Base-by-base conservation (phyloP, 305 asterid genomes). In the Plantago lanceolata region DNA sequence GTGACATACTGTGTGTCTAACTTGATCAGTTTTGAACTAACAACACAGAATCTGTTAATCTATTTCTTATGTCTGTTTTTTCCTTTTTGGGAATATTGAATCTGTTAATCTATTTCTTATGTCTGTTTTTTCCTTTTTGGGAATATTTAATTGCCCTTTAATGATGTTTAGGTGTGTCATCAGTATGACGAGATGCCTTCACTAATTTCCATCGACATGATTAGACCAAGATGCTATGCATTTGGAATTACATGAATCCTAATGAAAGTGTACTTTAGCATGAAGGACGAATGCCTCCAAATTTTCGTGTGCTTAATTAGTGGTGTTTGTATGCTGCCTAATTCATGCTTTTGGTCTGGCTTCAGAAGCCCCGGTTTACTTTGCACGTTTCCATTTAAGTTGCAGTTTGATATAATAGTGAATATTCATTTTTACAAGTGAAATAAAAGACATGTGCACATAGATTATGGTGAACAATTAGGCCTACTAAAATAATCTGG, bases 401-500 rank as follows among this genome's bases (percentile, higher is more conserved):
- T 64, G 59, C n/a, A 26, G 35, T 33, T 33, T 33, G 21, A 33
- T 8, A 16, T 15, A 21, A 16, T 3, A 48, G 19, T n/a, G 48
- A 58, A 58, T n/a, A 56, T 24, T 37, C 29, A 24, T 54, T 54
- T 54, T 24, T 17, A 17, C 21, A 56, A 14, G 47, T 29, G 61
- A 56, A 24, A 31, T 4, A 24, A 57, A 9, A 19, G 11, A 47
- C 3, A 3, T 24, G 28, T 3, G 21, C 12, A 44, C 1, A 43
- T 19, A 51, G 48, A 53, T 26, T 49, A 63, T 40, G 64, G 58
- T 49, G 44, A 67, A 61, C 19, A 60, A 43, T 78, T 78, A 75
- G 84, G 81, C 53, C 3, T 19, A 69, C 76, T 57, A 71, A 71
- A 47, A 35, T 49, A 71, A 60, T 71, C 59, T 66, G 82, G 85